Percentiles rank a stretch among this genome's conserved stretches.
phyloP scores from a whole-genome alignment of 1,139 yeast species.

The Diutina scorzettiae region DNA sequence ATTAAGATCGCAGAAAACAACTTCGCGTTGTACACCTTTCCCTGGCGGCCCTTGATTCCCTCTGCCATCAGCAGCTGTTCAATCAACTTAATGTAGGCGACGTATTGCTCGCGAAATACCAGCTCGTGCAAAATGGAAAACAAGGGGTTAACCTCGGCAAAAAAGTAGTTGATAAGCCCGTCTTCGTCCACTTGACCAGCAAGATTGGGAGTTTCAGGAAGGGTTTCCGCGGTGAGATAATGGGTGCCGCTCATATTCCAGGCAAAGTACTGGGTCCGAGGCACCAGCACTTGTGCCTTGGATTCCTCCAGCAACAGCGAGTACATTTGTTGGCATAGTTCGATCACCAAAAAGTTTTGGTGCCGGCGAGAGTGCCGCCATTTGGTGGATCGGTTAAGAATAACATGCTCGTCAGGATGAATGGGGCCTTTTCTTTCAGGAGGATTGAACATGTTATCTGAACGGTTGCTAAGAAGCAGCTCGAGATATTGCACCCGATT shows the following conservation, averaged over 20 bases:
- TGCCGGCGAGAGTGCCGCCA: conserved; percentile 42
- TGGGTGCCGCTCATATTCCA: conserved; percentile 57
- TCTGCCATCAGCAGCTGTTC: neutral
- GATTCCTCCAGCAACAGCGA: conserved; percentile 26
- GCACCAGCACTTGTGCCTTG: conserved; percentile 29
- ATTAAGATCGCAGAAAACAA: conserved; percentile 43
- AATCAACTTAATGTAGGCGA: conserved; percentile 18
- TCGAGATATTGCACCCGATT: conserved; percentile 31
- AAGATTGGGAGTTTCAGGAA: conserved; percentile 25
- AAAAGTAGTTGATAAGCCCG: conserved; percentile 27
- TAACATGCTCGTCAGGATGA: conserved; percentile 5
- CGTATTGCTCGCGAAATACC: conserved; percentile 41
- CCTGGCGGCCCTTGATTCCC: neutral
- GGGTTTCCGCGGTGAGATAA: conserved; percentile 29
- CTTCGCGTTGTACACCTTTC: conserved; percentile 21
- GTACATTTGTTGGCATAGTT: conserved; percentile 30
- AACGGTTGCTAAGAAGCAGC: conserved; percentile 15
- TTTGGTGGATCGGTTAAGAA: conserved; percentile 16
- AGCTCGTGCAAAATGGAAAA: conserved; percentile 43
- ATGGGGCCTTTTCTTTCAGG: neutral
- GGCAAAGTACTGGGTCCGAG: conserved; percentile 50
- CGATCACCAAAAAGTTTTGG: conserved; percentile 35
- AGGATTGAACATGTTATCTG: conserved; percentile 14
- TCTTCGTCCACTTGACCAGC: conserved; percentile 7
- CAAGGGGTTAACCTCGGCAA: conserved; percentile 41